Base-by-base conservation (phyloP, 2,329 filamentous ascomycete genomes). In the Dothistroma pini region DNA sequence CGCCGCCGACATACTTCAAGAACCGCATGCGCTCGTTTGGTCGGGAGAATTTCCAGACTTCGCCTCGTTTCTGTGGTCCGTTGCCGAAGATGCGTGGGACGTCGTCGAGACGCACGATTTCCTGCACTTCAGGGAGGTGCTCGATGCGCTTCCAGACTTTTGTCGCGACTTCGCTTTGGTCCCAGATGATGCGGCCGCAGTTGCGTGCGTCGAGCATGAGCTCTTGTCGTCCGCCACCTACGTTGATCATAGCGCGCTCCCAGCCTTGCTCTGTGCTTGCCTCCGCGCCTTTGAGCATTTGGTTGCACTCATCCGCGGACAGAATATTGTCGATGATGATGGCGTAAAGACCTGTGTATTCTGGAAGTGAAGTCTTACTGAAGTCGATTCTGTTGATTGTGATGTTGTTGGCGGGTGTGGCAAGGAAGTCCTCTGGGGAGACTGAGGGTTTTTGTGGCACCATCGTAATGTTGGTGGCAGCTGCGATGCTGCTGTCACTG, bases 171-270 rank as follows among this genome's bases (percentile, higher is more conserved):
- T 83, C 82, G 54, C 81, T 78, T 14, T 82, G 76, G 70, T 95
- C 89, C 83, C 86, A 90, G 66, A 95, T 88, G 65, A 93, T 90
- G 2, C 90, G 83, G n/a, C 88, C 88, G 68, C 88, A 88, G 63
- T 89, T 87, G 16, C 90, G 81, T 54, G 84, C 84, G 9, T 85
- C 81, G 1, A 82, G 78, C 4, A 80, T 75, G 48, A 86, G 73
- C 2, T 79, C 74, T 74, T 93, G 86, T 59, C 72, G 77, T 2
- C 89, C 88, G 4, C 74, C 74, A 5, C 89, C 89, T 25, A 85
- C 73, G 70, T 89, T 89, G 60, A 93, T 80, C 73, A 90, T 80
- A 0, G 90, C 90, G 1, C 85, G 83, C 54, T 81, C 79, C 90
- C 90, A 93, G 1, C 78, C 74, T 61, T 69, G 76, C 7, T 64